Conservation (phyloP, 2,329 filamentous ascomycete species). For the Keithomyces neogunnii region DNA sequence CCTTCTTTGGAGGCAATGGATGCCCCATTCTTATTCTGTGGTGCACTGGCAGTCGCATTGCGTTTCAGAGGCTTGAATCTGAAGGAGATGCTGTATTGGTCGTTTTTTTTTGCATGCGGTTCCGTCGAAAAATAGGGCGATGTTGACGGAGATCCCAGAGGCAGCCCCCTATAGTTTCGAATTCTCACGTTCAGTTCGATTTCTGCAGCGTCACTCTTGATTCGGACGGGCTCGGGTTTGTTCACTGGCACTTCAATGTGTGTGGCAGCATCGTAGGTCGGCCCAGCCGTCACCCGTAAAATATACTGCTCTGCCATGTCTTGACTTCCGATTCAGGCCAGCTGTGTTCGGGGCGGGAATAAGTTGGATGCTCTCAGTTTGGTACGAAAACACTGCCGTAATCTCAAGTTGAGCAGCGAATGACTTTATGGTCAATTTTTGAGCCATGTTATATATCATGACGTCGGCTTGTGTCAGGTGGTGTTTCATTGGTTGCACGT, state of each 20-base stretch:
- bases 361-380: not conserved
- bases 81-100: conserved; percentile 81
- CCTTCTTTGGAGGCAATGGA: not conserved
- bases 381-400: not conserved
- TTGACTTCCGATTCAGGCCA: not conserved
- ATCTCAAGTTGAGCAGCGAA: not conserved
- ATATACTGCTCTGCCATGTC: conserved; percentile 64
- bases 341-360: not conserved
- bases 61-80: conserved; percentile 61
- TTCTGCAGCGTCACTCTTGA: conserved; percentile 56
- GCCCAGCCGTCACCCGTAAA: conserved; percentile 73
- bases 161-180: conserved; percentile 60
- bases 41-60: not conserved
- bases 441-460: no score
- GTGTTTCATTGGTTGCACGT: no score
- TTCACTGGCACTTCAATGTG: conserved; percentile 75
- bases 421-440: not conserved
- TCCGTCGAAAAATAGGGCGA: conserved; percentile 70
- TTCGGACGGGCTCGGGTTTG: conserved; percentile 47
- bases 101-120: conserved; percentile 55
- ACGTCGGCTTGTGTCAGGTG: not conserved
- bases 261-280: conserved; percentile 62
- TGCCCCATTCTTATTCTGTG: not conserved
- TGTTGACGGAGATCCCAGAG: conserved; percentile 56
- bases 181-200: conserved; percentile 69